Evolutionary conservation across 1,139 yeast genomes (phyloP), one percentile per base, ranked within the genome.

Genomic region (Pneumocystis sp.): DNA sequence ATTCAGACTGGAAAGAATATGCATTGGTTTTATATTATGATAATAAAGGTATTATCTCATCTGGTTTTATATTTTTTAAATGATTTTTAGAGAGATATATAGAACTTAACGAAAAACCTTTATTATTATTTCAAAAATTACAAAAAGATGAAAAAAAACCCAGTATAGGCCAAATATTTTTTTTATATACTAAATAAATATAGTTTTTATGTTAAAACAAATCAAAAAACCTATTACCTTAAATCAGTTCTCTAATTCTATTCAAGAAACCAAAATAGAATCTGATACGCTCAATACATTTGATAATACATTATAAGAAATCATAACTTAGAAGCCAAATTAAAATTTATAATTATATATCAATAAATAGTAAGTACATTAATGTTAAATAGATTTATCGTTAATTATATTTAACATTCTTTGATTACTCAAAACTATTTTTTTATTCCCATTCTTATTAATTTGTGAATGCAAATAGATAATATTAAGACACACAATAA

Each of bases 1-100:
- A 85, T 57, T 86, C 83, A 65, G 96, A 90, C 73, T 88, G 96
- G 95, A 82, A 87, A 65, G 87, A 89, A 71, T 91, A 90, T 73
- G 96, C 93, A 0, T 78, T 93, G 66, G 91, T 91, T 37, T 88
- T 93, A 19, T 88, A 96, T 73, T 90, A 89, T 74, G 96, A 95
- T 25, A 96, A 90, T 73, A 69, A 67, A 39, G 63, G 57, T 44
- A 61, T 42, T 34, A 10, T 61, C 12, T 37, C 44, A 21, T 17
- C 17, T 21, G 4, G 12, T 37, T 31, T 6, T 12, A 17, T 15
- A n/a, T 21, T 61, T 21, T 37, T 61, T 63, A 34, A 62, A 64
- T 34, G 86, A 19, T 50, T 45, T 50, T 12, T 87, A 72, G 97
- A 93, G 72, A 79, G 97, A 34, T 84, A 90, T 21, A 76, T 93